Conservation (phyloP, 148 eudicot genomes). For the Vaccinium darrowii region DNA sequence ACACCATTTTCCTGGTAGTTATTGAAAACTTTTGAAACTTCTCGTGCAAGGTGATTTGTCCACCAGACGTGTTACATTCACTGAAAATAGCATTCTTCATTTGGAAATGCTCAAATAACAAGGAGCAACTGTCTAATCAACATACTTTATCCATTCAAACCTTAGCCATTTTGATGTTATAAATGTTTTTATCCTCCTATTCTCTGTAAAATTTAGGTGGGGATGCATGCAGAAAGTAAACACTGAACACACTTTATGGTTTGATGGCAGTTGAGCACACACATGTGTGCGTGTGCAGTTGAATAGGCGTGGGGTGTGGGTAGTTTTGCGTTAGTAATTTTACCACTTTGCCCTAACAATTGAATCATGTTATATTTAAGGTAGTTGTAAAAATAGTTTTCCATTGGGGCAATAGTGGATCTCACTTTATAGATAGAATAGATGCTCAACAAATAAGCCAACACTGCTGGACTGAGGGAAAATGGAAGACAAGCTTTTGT, state of each 20-base stretch:
- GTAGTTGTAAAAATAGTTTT: too few species aligned
- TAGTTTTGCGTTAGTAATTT: too few species aligned
- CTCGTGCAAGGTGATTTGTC: neutral
- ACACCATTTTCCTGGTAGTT: neutral
- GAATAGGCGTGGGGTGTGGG: too few species aligned
- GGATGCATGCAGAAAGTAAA: neutral
- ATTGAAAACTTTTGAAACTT: neutral
- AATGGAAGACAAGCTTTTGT: neutral
- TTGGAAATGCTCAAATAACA: neutral
- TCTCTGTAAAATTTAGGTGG: neutral
- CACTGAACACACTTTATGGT: too few species aligned
- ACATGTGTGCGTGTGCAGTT: too few species aligned
- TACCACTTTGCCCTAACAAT: too few species aligned
- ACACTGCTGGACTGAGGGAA: neutral
- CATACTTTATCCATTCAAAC: neutral
- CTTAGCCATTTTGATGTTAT: neutral
- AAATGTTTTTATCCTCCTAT: neutral
- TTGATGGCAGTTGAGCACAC: too few species aligned
- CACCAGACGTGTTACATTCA: neutral
- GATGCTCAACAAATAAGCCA: slow-evolving; percentile 1
- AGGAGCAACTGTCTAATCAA: neutral
- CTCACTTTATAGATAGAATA: too few species aligned
- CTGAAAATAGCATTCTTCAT: neutral
- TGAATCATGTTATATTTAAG: too few species aligned
- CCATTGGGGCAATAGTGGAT: too few species aligned